Evolutionary conservation across 352 stramenopile species (phyloP).

Genomic region (Pythium pectinolyticum): DNA sequence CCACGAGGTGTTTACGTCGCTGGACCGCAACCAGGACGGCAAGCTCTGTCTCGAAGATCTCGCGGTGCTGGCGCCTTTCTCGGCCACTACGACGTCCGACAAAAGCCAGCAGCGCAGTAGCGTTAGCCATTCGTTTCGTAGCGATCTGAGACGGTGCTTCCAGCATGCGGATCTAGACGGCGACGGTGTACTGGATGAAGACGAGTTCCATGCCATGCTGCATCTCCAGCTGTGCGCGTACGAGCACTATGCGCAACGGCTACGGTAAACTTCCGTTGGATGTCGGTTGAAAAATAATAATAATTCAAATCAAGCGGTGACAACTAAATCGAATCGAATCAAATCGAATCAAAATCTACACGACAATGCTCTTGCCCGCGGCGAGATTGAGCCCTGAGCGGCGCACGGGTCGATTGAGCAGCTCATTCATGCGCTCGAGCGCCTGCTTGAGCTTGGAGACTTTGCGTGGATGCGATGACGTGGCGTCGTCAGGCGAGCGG

Average conservation of each 20-base stretch:
- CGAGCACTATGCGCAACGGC: constrained; percentile 46
- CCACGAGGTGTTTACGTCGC: constrained; percentile 39
- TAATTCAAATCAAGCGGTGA: too few relatives aligned
- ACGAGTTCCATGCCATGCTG: constrained; percentile 58
- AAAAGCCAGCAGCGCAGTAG: too few relatives aligned
- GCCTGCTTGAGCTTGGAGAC: constrained; percentile 64
- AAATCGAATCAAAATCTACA: constrained; percentile 28
- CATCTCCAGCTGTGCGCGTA: constrained; percentile 46
- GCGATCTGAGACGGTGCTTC: constrained; percentile 63
- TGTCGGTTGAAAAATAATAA: too few relatives aligned
- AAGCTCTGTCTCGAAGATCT: constrained; percentile 49
- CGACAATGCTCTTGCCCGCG: constrained; percentile 68
- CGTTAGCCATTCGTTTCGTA: constrained; percentile 56
- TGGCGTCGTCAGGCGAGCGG: constrained; percentile 14
- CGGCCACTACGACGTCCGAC: constrained; percentile 2
- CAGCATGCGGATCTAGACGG: constrained; percentile 43
- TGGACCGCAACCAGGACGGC: constrained; percentile 58
- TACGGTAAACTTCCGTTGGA: too few relatives aligned
- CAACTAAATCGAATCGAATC: too few relatives aligned
- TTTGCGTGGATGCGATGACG: constrained; percentile 58
- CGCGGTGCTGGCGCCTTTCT: constrained; percentile 44
- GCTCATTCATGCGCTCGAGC: constrained; percentile 66
- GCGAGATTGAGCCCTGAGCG: constrained; percentile 64
- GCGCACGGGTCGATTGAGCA: constrained; percentile 75
- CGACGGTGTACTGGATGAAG: constrained; percentile 37